Evolutionary conservation across 1,284 basidiomycete genomes (phyloP).

Genomic region (Phellinidium pouzarii): DNA sequence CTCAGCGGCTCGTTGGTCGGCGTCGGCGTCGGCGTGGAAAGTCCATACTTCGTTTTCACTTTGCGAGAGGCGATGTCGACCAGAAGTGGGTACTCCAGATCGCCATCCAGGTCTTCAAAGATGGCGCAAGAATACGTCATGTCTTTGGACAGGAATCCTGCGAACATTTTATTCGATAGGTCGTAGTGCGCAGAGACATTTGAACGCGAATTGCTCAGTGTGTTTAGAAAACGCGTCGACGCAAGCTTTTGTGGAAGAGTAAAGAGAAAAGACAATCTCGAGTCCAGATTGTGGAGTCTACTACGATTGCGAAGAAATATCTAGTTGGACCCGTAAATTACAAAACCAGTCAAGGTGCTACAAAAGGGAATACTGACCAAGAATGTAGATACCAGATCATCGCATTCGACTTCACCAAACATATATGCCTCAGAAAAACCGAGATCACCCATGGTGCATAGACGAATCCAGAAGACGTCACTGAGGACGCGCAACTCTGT

Average conservation of each 20-base stretch:
- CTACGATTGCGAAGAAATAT: conserved; percentile 62
- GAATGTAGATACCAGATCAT: conserved; percentile 58
- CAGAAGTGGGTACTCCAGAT: conserved; percentile 32
- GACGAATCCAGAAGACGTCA: conserved; percentile 63
- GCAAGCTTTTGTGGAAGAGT: conserved; percentile 52
- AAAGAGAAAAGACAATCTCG: conserved; percentile 45
- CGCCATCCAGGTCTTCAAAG: conserved; percentile 58
- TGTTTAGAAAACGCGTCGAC: conserved; percentile 54
- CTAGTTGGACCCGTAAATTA: conserved; percentile 27
- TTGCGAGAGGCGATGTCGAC: conserved; percentile 1
- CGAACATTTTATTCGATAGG: conserved; percentile 56
- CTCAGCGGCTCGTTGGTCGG: conserved; percentile 4
- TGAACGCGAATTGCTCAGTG: conserved; percentile 54
- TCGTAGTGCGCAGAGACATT: conserved; percentile 76
- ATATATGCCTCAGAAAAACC: conserved; percentile 74
- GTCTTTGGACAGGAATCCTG: conserved; percentile 63
- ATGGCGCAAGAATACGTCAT: conserved; percentile 83
- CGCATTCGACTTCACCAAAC: conserved; percentile 64
- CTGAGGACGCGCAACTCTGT: conserved; percentile 52
- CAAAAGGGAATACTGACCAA: conserved; percentile 33
- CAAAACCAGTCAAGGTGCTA: background rate
- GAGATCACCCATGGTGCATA: conserved; percentile 57
- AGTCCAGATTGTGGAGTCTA: conserved; percentile 40
- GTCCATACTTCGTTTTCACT: background rate
- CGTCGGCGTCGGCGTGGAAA: conserved; percentile 11